Base-by-base conservation (phyloP, 176 grass and related monocot genomes). In the Elymus sibiricus region DNA sequence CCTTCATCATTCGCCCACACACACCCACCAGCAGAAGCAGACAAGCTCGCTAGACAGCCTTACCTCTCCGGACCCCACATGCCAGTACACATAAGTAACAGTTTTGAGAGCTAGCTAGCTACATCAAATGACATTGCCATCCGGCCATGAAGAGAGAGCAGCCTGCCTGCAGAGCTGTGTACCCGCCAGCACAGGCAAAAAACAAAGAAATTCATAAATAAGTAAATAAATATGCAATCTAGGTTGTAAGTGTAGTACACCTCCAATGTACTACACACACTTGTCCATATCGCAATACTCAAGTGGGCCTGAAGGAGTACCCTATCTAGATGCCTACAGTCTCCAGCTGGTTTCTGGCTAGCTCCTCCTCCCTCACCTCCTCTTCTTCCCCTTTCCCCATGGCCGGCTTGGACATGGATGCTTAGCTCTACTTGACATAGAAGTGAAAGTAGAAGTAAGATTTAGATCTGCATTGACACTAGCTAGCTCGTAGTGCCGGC, bases 1-100 rank as follows among this genome's bases (percentile, higher is more conserved):
- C 38, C 60, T 85, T 32, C 44, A 89, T 81, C 77, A 76, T 85
- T 85, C 16, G 21, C 32, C 13, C 65, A 27, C 59, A 63, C 77
- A 21, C 8, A 2, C 47, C 29, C 49, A 78, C 14, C 0, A 11
- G 5, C 22, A 74, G 8, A 17, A 77, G 44, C 55, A 37, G 79
- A 24, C 44, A 63, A 69, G 11, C 19, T 44, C 13, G 22, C 74
- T 74, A 28, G 73, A 28, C 77, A 83, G 44, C 80, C 38, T 69
- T 69, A 34, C 53, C 81, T 87, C 31, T 43, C 42, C 70, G 67
- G 59, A 46, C 16, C n/a, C 85, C 55, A 63, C 37, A 2, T 46
- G n/a, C 15, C 42, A 65, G 37, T 37, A 40, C 81, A 22, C 11
- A 10, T 15, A 11, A 8, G 7, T 16, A 49, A 79, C 66, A 73